Evolutionary conservation across 2,329 filamentous ascomycete genomes (phyloP).

Genomic region (Aspergillus tanneri): DNA sequence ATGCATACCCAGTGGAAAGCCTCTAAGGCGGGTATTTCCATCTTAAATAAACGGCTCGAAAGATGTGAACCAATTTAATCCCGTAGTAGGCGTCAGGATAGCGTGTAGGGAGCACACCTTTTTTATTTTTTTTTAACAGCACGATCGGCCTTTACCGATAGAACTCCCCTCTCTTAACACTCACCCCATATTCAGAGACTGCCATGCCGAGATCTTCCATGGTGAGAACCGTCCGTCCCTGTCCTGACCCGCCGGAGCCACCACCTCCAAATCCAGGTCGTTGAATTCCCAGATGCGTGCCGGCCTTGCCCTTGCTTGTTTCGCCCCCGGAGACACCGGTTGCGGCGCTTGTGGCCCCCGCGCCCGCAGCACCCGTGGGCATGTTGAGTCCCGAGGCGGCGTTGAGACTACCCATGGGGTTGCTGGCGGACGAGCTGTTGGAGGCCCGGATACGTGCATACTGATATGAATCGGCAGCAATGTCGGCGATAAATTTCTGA

Average conservation of each 20-base stretch:
- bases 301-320: conserved; percentile 48
- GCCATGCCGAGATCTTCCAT: conserved; percentile 99
- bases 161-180: conserved; percentile 95
- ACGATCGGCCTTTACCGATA: conserved; percentile 77
- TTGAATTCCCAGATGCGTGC: conserved; percentile 68
- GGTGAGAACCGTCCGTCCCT: conserved; percentile 90
- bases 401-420: conserved; percentile 83
- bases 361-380: conserved; percentile 55
- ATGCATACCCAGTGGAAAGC: too few species aligned
- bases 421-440: conserved; percentile 80
- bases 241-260: conserved; percentile 74
- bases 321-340: conserved; percentile 50
- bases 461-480: conserved; percentile 96
- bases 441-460: conserved; percentile 95
- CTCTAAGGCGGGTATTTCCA: conserved; percentile 3
- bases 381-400: conserved; percentile 59
- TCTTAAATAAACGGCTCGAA: neutral
- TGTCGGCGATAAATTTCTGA: conserved; percentile 97
- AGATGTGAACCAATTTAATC: neutral
- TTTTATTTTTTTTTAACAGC: too few species aligned
- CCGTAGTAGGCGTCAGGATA: neutral
- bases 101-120: neutral
- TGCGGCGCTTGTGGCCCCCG: conserved; percentile 52
- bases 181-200: conserved; percentile 95
- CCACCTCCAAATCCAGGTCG: conserved; percentile 81